These are phyloP conservation scores for Schizothecium vesticola DNA, from an alignment of 495 filamentous ascomycete genomes.

Conservation along the genomic window DNA sequence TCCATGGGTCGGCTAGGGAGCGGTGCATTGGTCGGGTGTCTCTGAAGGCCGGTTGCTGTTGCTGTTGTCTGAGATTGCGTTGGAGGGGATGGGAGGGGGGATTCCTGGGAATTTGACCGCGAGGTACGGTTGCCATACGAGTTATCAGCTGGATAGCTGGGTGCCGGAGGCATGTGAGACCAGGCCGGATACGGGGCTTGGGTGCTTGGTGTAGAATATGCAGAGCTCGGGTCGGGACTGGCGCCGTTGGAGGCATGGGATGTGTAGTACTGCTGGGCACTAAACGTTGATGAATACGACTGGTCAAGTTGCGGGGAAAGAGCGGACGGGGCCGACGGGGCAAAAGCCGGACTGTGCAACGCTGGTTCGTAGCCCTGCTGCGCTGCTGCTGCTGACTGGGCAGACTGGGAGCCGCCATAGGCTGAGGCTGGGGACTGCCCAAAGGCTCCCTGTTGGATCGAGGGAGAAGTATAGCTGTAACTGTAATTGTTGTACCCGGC, in stretches of 20 bases:
- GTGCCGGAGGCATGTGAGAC: constrained; percentile 44
- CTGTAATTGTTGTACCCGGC: constrained; percentile 39
- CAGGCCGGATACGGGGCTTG: constrained; percentile 42
- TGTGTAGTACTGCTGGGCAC: constrained; percentile 23
- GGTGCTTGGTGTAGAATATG: constrained; percentile 32
- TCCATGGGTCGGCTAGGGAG: constrained; percentile 49
- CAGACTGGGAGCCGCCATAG: constrained; percentile 25
- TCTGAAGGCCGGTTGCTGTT: constrained; percentile 30
- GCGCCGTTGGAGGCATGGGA: constrained; percentile 30
- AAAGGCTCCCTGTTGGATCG: constrained; percentile 32
- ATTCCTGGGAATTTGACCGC: constrained; percentile 39
- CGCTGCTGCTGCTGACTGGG: constrained; percentile 29
- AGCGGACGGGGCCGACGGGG: constrained; percentile 15
- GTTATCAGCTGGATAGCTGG: constrained; percentile 40
- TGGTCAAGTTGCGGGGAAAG: constrained; percentile 26
- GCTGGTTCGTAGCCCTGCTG: constrained; percentile 32
- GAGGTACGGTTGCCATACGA: constrained; percentile 37
- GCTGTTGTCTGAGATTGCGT: constrained; percentile 22
- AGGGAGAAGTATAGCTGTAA: constrained; percentile 34
- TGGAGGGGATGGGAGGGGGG: constrained; percentile 38
- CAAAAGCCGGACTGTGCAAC: constrained; percentile 31
- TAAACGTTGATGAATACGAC: constrained; percentile 20
- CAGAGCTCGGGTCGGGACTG: constrained; percentile 16
- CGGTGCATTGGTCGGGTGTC: constrained; percentile 52
- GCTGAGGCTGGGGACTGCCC: constrained; percentile 29